Evolutionary conservation across 441 rosid species (phyloP).

Genomic region (Arabidopsis lyrata): DNA sequence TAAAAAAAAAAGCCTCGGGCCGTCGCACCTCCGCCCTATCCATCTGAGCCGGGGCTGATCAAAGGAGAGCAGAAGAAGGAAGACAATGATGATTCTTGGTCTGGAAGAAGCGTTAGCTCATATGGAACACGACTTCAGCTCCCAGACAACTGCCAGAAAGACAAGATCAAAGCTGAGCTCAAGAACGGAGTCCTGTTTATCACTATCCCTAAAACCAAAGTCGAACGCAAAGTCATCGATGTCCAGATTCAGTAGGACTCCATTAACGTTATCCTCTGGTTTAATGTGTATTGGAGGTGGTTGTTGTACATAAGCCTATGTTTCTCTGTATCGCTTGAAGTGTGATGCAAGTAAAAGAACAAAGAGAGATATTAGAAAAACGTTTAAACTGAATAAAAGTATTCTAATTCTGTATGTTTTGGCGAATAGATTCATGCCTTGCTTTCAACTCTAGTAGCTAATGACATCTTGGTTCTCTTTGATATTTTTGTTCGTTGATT

Average conservation of each 20-base stretch:
- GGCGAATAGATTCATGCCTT: not conserved
- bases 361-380: not conserved
- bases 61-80: constrained; percentile 71
- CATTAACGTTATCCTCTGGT: not conserved
- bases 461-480: too few species aligned
- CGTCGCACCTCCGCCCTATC: too few species aligned
- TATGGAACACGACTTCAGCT: constrained; percentile 72
- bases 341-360: not conserved
- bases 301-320: constrained; percentile 20
- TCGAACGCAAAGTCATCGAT: constrained; percentile 67
- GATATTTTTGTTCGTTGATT: too few species aligned
- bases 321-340: not conserved
- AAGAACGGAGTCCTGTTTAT: constrained; percentile 80
- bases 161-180: constrained; percentile 72
- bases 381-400: not conserved
- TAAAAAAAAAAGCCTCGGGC: too few species aligned
- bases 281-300: not conserved
- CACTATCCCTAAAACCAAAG: constrained; percentile 68
- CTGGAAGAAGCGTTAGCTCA: constrained; percentile 53
- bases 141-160: constrained; percentile 68
- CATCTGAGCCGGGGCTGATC: too few species aligned
- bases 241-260: constrained; percentile 55
- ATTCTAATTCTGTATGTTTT: not conserved
- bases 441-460: not conserved
- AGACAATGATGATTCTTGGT: constrained; percentile 60